Conservation (phyloP, 768 basidiomycete species). For the Steccherinum ochraceum region DNA sequence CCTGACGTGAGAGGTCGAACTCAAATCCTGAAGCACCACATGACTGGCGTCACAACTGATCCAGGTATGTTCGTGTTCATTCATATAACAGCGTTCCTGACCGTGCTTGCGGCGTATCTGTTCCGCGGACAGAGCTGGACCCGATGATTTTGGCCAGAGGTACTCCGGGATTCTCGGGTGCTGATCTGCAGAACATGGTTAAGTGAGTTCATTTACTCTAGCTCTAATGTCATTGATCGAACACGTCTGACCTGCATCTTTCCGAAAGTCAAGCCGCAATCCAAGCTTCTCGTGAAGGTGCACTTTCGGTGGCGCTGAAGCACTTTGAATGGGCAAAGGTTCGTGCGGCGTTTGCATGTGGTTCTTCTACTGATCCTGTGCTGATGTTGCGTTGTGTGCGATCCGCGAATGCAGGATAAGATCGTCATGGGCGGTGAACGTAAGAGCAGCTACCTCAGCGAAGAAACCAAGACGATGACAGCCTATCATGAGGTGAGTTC, state of each 20-base stretch:
- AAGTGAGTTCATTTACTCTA: constrained; percentile 50
- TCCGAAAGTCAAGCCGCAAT: constrained; percentile 76
- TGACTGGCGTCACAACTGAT: constrained; percentile 68
- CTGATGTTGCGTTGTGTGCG: too few species aligned
- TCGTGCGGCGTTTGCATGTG: constrained; percentile 3
- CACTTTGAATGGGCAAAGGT: constrained; percentile 99
- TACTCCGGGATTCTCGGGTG: constrained; percentile 94
- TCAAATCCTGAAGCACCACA: constrained; percentile 91
- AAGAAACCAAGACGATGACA: constrained; percentile 80
- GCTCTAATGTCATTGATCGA: constrained; percentile 1
- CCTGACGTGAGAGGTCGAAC: constrained; percentile 93
- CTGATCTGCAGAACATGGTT: constrained; percentile 94
- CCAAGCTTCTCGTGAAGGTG: constrained; percentile 84
- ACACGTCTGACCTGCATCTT: too few species aligned
- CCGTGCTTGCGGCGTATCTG: neutral
- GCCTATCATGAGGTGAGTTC: constrained; percentile 87
- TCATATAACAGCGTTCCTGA: constrained; percentile 1
- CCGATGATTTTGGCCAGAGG: constrained; percentile 86
- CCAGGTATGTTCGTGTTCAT: constrained; percentile 33
- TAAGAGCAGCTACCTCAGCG: constrained; percentile 82
- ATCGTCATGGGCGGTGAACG: constrained; percentile 97
- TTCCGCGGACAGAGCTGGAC: constrained; percentile 56
- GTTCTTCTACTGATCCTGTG: constrained; percentile 1
- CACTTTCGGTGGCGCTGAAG: constrained; percentile 58
- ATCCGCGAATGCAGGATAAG: constrained; percentile 72